phyloP scores from a whole-genome alignment of 176 grass and related monocot genomes.

The Cenchrus purpureus region DNA sequence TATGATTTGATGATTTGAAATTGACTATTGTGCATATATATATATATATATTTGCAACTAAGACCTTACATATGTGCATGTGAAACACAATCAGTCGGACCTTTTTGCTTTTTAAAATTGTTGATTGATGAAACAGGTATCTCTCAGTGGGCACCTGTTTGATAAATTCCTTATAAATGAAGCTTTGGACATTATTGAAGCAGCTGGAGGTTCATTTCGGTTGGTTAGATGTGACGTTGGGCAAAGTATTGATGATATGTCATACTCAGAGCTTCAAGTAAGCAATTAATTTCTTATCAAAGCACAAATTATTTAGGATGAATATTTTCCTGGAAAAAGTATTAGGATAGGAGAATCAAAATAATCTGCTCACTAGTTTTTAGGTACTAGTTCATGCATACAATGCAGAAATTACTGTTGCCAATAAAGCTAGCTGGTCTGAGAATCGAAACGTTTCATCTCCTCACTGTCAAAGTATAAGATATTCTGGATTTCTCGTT shows the following conservation, averaged over 20 bases:
- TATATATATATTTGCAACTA: not conserved
- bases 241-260: conserved; percentile 77
- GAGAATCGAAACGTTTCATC: not conserved
- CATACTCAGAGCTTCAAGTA: conserved; percentile 96
- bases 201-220: conserved; percentile 76
- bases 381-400: not conserved
- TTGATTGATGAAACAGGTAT: conserved; percentile 63
- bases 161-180: conserved; percentile 98
- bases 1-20: not conserved
- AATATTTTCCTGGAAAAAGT: not conserved
- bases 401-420: not conserved
- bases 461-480: conserved; percentile 20
- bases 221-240: conserved; percentile 87
- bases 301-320: conserved; percentile 1
- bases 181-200: conserved; percentile 93
- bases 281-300: conserved; percentile 38
- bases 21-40: not conserved
- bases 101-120: conserved; percentile 7
- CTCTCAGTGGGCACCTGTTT: conserved; percentile 93
- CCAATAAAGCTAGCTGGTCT: not conserved
- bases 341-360: not conserved
- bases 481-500: not conserved
- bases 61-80: not conserved
- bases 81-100: conserved; percentile 34
- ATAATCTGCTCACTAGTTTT: not conserved